Evolutionary conservation across 257 asterid genomes (phyloP).

Genomic region (Striga asiatica): DNA sequence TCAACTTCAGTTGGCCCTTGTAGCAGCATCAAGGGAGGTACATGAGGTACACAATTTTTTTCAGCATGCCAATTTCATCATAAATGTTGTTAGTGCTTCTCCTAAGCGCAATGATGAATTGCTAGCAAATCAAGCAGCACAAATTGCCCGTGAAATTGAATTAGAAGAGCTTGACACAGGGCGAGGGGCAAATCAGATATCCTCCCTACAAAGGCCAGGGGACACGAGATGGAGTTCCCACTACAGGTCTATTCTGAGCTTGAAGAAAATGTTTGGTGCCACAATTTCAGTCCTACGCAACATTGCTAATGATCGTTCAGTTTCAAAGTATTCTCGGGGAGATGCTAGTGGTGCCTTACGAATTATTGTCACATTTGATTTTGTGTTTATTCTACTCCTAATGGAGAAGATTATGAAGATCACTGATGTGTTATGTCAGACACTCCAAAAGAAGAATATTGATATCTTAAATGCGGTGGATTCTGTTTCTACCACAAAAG

Average conservation of each 20-base stretch:
- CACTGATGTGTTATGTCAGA: background rate
- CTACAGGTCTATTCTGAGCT: background rate
- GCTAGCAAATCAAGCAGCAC: background rate
- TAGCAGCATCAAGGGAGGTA: background rate
- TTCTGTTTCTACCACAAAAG: background rate
- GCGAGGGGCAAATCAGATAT: background rate
- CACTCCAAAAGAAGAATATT: background rate
- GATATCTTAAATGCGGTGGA: background rate
- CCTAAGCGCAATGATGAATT: background rate
- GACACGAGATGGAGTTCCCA: background rate
- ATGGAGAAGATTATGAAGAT: background rate
- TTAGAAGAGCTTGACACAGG: background rate
- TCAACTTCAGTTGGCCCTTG: background rate
- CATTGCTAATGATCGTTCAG: background rate
- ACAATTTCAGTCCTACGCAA: background rate
- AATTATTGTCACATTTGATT: background rate
- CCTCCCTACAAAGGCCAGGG: background rate
- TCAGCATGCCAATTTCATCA: background rate
- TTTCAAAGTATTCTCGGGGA: background rate
- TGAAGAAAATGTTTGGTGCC: background rate
- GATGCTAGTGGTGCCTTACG: background rate
- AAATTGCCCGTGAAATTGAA: background rate
- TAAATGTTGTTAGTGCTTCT: background rate
- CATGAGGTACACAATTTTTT: background rate
- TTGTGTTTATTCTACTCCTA: background rate